These are phyloP conservation scores for Trametes cinnabarina DNA, from an alignment of 768 basidiomycete species.

Conservation along the genomic window DNA sequence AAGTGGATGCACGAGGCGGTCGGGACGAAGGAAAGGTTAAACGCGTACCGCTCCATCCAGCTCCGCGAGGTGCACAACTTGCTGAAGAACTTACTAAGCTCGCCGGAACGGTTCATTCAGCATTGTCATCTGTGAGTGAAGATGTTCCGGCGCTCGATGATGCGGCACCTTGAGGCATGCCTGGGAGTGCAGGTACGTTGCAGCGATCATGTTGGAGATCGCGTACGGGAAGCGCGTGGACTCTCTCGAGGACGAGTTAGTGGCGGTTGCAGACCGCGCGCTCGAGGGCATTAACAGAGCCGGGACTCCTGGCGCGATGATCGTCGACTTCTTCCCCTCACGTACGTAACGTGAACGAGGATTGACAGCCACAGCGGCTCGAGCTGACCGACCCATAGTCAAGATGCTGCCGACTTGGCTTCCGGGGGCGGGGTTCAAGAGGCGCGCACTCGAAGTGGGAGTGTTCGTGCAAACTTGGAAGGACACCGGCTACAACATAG, in stretches of 20 bases:
- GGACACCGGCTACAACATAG: conserved; percentile 22
- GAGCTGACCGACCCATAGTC: no score
- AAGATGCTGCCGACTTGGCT: conserved; percentile 32
- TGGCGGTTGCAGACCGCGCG: conserved; percentile 21
- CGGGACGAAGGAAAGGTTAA: background rate
- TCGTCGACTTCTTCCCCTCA: conserved; percentile 26
- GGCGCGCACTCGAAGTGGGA: conserved; percentile 16
- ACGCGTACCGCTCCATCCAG: conserved; percentile 8
- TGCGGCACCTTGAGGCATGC: background rate
- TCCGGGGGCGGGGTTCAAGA: conserved; percentile 33
- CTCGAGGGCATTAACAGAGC: conserved; percentile 9
- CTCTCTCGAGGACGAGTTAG: conserved; percentile 29
- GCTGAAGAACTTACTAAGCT: conserved; percentile 3
- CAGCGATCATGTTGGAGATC: conserved; percentile 24
- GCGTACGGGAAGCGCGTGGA: conserved; percentile 30
- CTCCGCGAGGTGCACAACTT: conserved; percentile 9
- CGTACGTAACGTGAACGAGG: no score
- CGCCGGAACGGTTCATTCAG: conserved; percentile 8
- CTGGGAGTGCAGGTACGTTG: background rate
- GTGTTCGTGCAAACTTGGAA: conserved; percentile 22
- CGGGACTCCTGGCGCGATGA: conserved; percentile 19
- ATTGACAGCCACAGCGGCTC: no score
- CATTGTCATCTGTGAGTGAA: background rate
- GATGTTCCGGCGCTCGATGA: background rate
- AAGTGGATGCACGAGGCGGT: conserved; percentile 18